Evolutionary conservation across 192 early-diverging fungal species (phyloP).

Genomic region (Lunasporangiospora selenospora): DNA sequence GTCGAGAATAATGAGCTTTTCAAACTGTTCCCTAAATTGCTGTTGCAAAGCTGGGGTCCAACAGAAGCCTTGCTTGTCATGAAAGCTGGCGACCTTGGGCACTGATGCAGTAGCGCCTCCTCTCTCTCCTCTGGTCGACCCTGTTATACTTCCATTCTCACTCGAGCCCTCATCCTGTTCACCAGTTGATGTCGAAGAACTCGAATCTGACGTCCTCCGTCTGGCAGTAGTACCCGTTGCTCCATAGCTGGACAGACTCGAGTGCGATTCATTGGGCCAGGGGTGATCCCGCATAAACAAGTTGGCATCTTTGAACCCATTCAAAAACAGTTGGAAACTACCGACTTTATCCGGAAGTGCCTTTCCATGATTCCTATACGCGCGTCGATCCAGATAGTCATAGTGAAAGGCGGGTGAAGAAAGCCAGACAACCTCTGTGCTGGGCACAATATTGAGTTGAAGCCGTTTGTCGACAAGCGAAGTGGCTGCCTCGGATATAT

Average conservation of each 20-base stretch:
- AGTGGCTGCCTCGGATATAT: conserved; percentile 89
- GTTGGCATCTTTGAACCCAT: conserved; percentile 83
- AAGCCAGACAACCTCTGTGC: conserved; percentile 79
- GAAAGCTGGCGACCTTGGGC: too few relatives aligned
- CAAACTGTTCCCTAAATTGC: conserved; percentile 73
- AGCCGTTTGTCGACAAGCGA: conserved; percentile 79
- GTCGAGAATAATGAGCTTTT: conserved; percentile 84
- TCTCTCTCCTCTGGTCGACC: conserved; percentile 1
- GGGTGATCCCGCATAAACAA: conserved; percentile 79
- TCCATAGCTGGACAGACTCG: conserved; percentile 10
- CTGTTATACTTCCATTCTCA: conserved; percentile 13
- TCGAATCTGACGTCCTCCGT: not conserved
- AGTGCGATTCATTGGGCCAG: conserved; percentile 27
- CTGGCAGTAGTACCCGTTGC: conserved; percentile 11
- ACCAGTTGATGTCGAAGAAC: not conserved
- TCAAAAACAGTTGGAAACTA: conserved; percentile 85
- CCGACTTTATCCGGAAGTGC: conserved; percentile 82
- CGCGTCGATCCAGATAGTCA: conserved; percentile 61
- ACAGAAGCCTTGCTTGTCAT: conserved; percentile 32
- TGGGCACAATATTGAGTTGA: conserved; percentile 80
- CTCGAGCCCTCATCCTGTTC: conserved; percentile 20
- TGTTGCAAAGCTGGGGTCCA: conserved; percentile 57
- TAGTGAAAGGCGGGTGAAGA: conserved; percentile 83
- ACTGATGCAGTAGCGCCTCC: too few relatives aligned
- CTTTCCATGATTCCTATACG: conserved; percentile 48